Conservation (phyloP, 2,329 filamentous ascomycete species). For the Phoma sp. region DNA sequence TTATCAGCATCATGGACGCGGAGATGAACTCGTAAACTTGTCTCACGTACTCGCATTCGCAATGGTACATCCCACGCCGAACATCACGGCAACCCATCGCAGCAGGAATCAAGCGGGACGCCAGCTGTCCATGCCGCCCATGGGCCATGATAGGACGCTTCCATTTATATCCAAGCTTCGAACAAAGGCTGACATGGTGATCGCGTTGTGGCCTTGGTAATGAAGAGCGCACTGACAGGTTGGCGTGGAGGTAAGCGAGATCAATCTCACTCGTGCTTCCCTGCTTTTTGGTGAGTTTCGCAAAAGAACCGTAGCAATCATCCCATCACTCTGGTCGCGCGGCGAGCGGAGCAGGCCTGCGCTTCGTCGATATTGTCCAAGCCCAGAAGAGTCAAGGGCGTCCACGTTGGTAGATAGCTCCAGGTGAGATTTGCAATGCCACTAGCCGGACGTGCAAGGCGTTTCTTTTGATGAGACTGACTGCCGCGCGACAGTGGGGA, state of each 20-base stretch:
- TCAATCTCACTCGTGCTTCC: conserved; percentile 3
- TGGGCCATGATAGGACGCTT: neutral
- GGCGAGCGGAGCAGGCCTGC: conserved; percentile 15
- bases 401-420: conserved; percentile 7
- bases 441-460: conserved; percentile 2
- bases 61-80: neutral
- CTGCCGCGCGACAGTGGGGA: conserved; percentile 15
- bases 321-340: conserved; percentile 15
- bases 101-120: neutral
- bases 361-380: conserved; percentile 2
- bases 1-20: neutral
- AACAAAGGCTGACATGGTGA: neutral
- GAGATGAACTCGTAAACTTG: neutral
- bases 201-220: neutral
- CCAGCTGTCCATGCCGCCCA: neutral
- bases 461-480: conserved; percentile 5
- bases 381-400: conserved; percentile 11
- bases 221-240: conserved; percentile 2
- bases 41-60: neutral
- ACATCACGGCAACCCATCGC: neutral
- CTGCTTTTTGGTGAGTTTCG: conserved; percentile 12
- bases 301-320: conserved; percentile 5
- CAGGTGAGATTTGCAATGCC: neutral
- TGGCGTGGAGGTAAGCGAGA: neutral
- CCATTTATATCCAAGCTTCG: neutral